phyloP scores from a whole-genome alignment of 495 filamentous ascomycete species.

The Lasiosphaeria hispida region DNA sequence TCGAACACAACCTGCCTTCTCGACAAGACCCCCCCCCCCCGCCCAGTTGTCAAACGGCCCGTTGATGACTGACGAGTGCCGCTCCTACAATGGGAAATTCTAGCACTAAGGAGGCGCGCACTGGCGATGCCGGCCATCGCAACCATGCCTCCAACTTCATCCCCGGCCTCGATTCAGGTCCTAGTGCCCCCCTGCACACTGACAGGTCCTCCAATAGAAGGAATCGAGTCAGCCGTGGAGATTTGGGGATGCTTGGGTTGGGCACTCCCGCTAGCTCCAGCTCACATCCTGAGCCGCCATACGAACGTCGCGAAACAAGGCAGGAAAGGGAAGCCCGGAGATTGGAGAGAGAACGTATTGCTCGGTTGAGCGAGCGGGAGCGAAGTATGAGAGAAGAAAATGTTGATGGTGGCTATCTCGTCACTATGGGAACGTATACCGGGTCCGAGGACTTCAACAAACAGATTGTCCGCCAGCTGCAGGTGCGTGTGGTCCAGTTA shows the following conservation, averaged over 20 bases:
- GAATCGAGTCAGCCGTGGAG: conserved; percentile 28
- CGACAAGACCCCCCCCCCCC: too few species aligned
- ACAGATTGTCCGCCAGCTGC: conserved; percentile 81
- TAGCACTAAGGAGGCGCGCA: conserved; percentile 34
- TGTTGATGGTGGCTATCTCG: conserved; percentile 91
- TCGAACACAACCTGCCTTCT: too few species aligned
- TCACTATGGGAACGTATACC: conserved; percentile 91
- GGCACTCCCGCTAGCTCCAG: conserved; percentile 20
- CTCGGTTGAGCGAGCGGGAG: conserved; percentile 77
- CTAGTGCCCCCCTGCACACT: conserved; percentile 17
- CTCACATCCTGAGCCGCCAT: conserved; percentile 31
- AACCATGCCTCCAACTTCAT: conserved; percentile 17
- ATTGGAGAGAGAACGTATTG: conserved; percentile 73
- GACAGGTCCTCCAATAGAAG: conserved; percentile 25
- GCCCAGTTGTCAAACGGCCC: too few species aligned
- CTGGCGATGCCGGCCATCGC: conserved; percentile 26
- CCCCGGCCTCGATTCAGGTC: conserved; percentile 14
- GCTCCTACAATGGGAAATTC: conserved; percentile 29
- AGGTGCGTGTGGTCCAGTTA: conserved; percentile 54
- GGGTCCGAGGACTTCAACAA: conserved; percentile 94
- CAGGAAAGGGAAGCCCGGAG: conserved; percentile 87
- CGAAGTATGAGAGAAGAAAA: conserved; percentile 90
- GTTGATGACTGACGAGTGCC: not conserved
- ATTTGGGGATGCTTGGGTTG: conserved; percentile 27
- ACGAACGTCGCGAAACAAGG: conserved; percentile 75